Evolutionary conservation across 2,329 filamentous ascomycete species (phyloP).

Genomic region (Tolypocladium ovalisporum): DNA sequence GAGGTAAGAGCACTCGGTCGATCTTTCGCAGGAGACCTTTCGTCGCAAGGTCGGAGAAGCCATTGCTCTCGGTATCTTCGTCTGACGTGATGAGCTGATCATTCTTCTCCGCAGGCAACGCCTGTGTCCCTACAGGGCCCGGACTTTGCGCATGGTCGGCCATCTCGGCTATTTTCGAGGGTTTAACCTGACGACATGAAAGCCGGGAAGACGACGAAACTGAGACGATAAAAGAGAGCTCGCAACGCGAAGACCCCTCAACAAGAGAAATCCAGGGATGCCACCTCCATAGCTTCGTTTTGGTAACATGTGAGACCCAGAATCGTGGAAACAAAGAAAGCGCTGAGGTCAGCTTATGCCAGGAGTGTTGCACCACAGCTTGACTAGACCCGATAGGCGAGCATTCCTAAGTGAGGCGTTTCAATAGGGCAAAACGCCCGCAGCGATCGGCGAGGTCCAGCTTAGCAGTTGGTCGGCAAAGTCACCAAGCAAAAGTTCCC

Average conservation of each 20-base stretch:
- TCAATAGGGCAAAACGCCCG: background rate
- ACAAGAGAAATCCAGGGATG: background rate
- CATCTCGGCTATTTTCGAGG: background rate
- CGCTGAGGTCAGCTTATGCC: background rate
- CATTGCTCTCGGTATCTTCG: background rate
- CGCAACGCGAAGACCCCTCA: background rate
- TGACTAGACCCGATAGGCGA: background rate
- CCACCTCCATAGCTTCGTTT: background rate
- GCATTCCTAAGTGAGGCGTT: background rate
- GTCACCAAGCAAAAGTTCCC: background rate
- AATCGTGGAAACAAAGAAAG: background rate
- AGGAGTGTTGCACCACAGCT: background rate
- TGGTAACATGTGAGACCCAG: background rate
- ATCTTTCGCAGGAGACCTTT: background rate
- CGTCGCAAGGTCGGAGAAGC: background rate
- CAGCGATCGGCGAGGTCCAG: background rate
- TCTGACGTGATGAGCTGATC: background rate
- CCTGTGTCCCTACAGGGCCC: background rate
- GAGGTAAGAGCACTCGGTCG: background rate
- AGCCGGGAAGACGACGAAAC: background rate
- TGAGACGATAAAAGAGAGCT: background rate
- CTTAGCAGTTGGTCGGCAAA: too few relatives aligned
- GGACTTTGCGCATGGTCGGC: background rate
- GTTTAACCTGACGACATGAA: too few relatives aligned
- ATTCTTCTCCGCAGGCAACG: background rate